Conservation (phyloP, 768 basidiomycete species). For the Dentipellis sp. region DNA sequence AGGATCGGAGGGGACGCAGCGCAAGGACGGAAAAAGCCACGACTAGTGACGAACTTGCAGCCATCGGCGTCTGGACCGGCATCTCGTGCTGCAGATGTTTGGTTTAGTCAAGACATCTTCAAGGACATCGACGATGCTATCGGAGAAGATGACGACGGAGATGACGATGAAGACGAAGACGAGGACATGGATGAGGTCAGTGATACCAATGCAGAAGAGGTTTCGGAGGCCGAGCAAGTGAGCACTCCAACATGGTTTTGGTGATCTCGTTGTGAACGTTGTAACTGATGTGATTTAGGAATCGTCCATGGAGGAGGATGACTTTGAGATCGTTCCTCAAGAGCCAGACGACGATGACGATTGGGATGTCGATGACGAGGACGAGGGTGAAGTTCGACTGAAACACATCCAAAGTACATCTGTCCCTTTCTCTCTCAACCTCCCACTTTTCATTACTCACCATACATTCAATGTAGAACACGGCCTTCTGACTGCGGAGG, state of each 20-base stretch:
- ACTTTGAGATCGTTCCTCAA: conserved; percentile 71
- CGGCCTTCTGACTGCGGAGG: conserved; percentile 81
- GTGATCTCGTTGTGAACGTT: conserved; percentile 1
- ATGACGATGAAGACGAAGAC: conserved; percentile 21
- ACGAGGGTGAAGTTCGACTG: conserved; percentile 61
- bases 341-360: conserved; percentile 44
- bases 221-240: not conserved
- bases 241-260: not conserved
- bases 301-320: conserved; percentile 37
- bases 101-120: conserved; percentile 95
- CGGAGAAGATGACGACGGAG: conserved; percentile 29
- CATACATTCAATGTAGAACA: conserved; percentile 39
- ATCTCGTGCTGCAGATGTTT: conserved; percentile 66
- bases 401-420: conserved; percentile 58
- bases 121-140: conserved; percentile 43
- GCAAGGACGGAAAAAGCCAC: conserved; percentile 38
- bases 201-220: conserved; percentile 15
- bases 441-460: not conserved
- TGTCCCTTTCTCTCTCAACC: conserved; percentile 1
- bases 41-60: conserved; percentile 40
- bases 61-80: conserved; percentile 17
- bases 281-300: conserved; percentile 2
- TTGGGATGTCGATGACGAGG: conserved; percentile 77
- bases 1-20: conserved; percentile 19
- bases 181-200: conserved; percentile 23